Evolutionary conservation across 345 rosid genomes (phyloP), one percentile per base, ranked within the genome.

Genomic region (Rhodamnia argentea): DNA sequence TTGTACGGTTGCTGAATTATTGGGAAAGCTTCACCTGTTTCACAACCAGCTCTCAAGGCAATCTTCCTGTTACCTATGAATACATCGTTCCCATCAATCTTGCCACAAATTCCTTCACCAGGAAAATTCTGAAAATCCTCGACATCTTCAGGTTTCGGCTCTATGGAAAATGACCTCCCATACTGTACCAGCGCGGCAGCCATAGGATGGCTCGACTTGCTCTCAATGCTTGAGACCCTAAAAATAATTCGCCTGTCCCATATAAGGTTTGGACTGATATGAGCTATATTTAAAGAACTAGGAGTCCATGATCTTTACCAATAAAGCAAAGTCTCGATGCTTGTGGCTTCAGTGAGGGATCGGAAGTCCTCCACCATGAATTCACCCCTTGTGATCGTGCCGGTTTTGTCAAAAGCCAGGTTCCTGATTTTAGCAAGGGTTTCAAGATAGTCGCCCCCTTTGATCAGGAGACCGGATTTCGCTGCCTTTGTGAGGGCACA

Each of bases 181-280:
- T 94, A 91, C 32, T 90, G 95, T 52, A 96, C 93, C 70, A 97
- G 90, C 32, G 98, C 90, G 56, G 92, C 87, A 56, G 99, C 98
- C 96, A 96, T 92, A 55, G 99, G 99, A 92, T 97, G 99, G 83
- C 97, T 93, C 22, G 99, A 96, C 86, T 96, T 96, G 83, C 96
- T 93, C 91, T 97, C 99, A 29, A 92, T 89, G 92, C 99, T 95
- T 85, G 99, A 94, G 62, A 95, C 98, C 99, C 99, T 96, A 78
- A 2, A 85, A 10, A n/a, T 82, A 32, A 27, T 83, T 53, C 0
- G 56, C 84, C 47, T 54, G 27, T 81, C 44, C 14, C 26, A 14
- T 83, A 5, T 27, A 15, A 52, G 60, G 29, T 54, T 83, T 24
- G 47, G 81, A 18, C 47, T 20, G 47, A 44, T 18, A 37, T 18